A percentile compares a stretch with the other conserved stretches of the same genome.
Conservation (phyloP, 2,329 filamentous ascomycete genomes). For the Samsoniella hepiali region DNA sequence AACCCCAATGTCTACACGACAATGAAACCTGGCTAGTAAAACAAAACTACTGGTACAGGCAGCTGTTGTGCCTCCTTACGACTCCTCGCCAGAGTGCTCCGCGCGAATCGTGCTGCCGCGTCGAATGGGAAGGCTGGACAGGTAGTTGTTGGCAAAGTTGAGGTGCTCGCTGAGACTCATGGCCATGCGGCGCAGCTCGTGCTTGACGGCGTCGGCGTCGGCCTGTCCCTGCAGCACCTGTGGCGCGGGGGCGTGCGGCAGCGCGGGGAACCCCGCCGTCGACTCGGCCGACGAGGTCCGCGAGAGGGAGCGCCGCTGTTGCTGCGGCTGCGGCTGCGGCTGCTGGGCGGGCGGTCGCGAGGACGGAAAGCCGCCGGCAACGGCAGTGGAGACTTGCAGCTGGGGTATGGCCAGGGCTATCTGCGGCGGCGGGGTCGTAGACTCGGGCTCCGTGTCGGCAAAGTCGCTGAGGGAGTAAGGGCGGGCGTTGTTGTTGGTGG, state of each 20-base stretch:
- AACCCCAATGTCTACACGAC: too few relatives aligned
- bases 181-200: constrained; percentile 49
- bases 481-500: constrained; percentile 19
- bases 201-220: constrained; percentile 48
- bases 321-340: constrained; percentile 22
- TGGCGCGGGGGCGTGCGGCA: constrained; percentile 45
- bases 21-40: too few relatives aligned
- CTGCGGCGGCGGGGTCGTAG: constrained; percentile 29
- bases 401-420: constrained; percentile 27
- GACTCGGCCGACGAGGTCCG: constrained; percentile 18
- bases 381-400: background rate
- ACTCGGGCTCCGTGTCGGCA: constrained; percentile 40
- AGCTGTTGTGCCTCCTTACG: background rate
- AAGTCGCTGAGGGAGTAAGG: constrained; percentile 41
- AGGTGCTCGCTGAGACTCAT: constrained; percentile 50
- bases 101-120: constrained; percentile 32
- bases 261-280: constrained; percentile 31
- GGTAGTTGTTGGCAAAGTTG: constrained; percentile 42
- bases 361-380: constrained; percentile 20
- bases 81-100: constrained; percentile 26
- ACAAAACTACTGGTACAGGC: too few relatives aligned
- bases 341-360: constrained; percentile 24
- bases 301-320: constrained; percentile 22
- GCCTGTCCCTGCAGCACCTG: constrained; percentile 55
- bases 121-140: constrained; percentile 39